These are phyloP conservation scores for Eutrema yunnanense DNA, from an alignment of 345 rosid species.

Conservation along the genomic window DNA sequence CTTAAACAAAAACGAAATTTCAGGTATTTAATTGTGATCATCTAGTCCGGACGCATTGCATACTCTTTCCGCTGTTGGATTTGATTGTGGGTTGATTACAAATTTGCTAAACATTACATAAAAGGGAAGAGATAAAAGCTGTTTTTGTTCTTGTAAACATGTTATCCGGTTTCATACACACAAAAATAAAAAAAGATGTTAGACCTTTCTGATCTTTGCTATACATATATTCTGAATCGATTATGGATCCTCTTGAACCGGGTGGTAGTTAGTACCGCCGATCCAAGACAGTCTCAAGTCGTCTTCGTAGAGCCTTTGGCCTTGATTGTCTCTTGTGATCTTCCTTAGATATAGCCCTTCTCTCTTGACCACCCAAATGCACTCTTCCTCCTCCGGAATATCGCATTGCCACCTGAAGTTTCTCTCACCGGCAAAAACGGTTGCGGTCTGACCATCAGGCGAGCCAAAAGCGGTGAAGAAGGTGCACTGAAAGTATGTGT, in stretches of 20 bases:
- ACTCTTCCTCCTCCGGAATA: conserved; percentile 15
- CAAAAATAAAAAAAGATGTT: neutral
- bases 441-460: conserved; percentile 15
- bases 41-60: neutral
- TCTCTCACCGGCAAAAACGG: conserved; percentile 28
- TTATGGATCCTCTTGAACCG: neutral
- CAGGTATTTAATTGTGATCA: conserved; percentile 5
- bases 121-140: neutral
- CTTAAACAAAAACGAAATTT: conserved; percentile 29
- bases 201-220: neutral
- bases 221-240: neutral
- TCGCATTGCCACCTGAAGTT: conserved; percentile 26
- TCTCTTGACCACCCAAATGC: conserved; percentile 31
- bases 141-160: neutral
- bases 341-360: conserved; percentile 16
- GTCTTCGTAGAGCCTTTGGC: conserved; percentile 5
- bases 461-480: conserved; percentile 23
- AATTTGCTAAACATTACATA: conserved; percentile 6
- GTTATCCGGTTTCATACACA: neutral
- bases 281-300: conserved; percentile 11
- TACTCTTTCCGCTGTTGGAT: neutral
- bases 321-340: conserved; percentile 15
- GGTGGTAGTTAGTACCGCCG: conserved; percentile 27
- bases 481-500: conserved; percentile 24
- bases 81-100: conserved; percentile 1